Evolutionary conservation across 495 filamentous ascomycete genomes (phyloP).

Genomic region (Penicillium salamii): DNA sequence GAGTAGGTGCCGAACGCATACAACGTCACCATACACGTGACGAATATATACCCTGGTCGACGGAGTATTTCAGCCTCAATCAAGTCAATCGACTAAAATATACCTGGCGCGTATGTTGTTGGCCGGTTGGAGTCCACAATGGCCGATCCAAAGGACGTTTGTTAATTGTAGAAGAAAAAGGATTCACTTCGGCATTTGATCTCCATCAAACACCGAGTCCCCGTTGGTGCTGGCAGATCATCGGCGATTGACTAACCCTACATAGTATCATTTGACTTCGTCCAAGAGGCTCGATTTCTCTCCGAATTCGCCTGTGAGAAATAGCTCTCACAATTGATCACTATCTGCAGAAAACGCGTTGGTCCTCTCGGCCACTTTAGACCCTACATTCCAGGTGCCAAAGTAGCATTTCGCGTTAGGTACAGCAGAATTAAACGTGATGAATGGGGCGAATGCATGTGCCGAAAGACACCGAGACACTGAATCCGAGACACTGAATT

Average conservation of each 20-base stretch:
- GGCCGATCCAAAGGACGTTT: background rate
- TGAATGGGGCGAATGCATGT: background rate
- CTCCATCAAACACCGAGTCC: constrained; percentile 6
- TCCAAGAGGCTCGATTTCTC: too few relatives aligned
- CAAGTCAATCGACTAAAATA: too few relatives aligned
- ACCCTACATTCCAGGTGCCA: too few relatives aligned
- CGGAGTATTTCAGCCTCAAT: too few relatives aligned
- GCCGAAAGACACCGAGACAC: background rate
- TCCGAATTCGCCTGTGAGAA: too few relatives aligned
- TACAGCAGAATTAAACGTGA: too few relatives aligned
- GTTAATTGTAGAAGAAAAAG: background rate
- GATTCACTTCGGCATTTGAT: constrained; percentile 11
- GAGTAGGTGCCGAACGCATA: background rate
- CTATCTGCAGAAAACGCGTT: too few relatives aligned
- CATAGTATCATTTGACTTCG: background rate
- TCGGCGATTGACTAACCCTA: constrained; percentile 1
- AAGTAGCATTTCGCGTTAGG: too few relatives aligned
- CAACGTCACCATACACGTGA: constrained; percentile 2
- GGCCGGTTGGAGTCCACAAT: too few relatives aligned
- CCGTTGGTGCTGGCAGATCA: background rate
- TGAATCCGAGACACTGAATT: background rate
- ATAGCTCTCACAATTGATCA: too few relatives aligned
- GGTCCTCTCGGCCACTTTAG: too few relatives aligned
- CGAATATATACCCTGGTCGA: background rate
- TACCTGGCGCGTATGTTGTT: too few relatives aligned